Conservation (phyloP, 106 monocot genomes). For the Platanthera guangdongensis region DNA sequence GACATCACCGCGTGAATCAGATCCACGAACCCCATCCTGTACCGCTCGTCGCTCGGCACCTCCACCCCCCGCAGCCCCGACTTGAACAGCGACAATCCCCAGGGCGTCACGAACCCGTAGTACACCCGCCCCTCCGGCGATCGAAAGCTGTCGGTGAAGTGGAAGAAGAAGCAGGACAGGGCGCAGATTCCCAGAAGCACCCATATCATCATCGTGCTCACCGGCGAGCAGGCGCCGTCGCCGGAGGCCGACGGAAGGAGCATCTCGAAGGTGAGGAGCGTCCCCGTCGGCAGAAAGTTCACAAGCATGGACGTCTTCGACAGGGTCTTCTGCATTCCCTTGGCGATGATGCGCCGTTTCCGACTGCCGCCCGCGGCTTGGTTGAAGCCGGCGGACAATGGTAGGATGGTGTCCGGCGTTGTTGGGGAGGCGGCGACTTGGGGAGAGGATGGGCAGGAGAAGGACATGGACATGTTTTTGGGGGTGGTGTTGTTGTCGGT, state of each 20-base stretch:
- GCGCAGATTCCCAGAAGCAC: conserved; percentile 59
- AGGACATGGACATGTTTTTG: not conserved
- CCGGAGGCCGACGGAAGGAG: conserved; percentile 77
- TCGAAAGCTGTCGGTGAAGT: conserved; percentile 97
- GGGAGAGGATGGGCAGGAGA: conserved; percentile 25
- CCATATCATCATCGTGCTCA: conserved; percentile 66
- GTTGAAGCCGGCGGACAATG: not conserved
- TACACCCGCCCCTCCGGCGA: conserved; percentile 66
- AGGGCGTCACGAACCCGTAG: conserved; percentile 83
- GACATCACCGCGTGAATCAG: conserved; percentile 79
- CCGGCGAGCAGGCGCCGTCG: conserved; percentile 61
- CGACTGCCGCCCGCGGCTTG: not conserved
- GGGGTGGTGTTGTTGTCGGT: not conserved
- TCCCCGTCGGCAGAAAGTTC: conserved; percentile 92
- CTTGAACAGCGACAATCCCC: conserved; percentile 76
- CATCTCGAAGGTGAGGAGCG: conserved; percentile 90
- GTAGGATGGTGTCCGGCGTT: not conserved
- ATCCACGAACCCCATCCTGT: conserved; percentile 56
- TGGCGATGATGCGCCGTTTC: conserved; percentile 38
- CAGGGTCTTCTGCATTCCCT: conserved; percentile 75
- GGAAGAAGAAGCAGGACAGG: conserved; percentile 90
- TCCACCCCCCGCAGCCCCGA: conserved; percentile 51
- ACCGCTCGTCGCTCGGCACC: conserved; percentile 59
- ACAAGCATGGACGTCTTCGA: conserved; percentile 88
- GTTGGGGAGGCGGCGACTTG: not conserved